Evolutionary conservation across 805 yeast species (phyloP).

Genomic region (Saccharomyces jurei): DNA sequence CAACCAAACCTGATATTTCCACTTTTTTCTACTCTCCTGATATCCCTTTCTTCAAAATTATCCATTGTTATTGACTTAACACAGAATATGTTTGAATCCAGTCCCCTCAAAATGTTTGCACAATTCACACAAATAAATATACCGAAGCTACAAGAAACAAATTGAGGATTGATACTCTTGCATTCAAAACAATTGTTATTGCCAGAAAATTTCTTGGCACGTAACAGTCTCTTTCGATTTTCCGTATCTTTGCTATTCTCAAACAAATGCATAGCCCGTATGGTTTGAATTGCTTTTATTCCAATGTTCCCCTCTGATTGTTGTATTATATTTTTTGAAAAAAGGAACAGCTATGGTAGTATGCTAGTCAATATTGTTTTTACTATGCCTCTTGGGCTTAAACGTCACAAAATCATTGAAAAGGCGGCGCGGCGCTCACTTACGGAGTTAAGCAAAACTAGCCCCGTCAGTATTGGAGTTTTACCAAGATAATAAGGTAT

Average conservation of each 20-base stretch:
- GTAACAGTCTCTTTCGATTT: constrained; percentile 67
- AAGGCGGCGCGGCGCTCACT: background rate
- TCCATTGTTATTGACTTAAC: constrained; percentile 98
- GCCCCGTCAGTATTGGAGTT: background rate
- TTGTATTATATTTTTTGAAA: background rate
- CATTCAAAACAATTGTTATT: constrained; percentile 93
- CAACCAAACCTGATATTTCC: constrained; percentile 46
- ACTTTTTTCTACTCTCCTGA: constrained; percentile 84
- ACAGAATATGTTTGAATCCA: constrained; percentile 94
- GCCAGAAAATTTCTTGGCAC: constrained; percentile 70
- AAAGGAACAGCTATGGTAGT: background rate
- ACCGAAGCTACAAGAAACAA: constrained; percentile 99
- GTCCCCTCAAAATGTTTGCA: constrained; percentile 91
- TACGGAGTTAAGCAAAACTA: background rate
- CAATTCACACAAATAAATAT: constrained; percentile 95
- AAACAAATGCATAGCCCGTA: background rate
- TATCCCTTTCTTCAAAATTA: constrained; percentile 90
- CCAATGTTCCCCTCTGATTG: background rate
- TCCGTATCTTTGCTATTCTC: constrained; percentile 55
- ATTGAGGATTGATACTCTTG: constrained; percentile 91
- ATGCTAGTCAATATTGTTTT: background rate
- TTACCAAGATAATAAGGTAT: background rate
- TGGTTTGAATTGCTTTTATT: background rate
- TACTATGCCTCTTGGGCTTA: background rate
- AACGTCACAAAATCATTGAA: background rate